phyloP scores from a whole-genome alignment of 1,284 basidiomycete genomes.

The Tylopilus sp. region DNA sequence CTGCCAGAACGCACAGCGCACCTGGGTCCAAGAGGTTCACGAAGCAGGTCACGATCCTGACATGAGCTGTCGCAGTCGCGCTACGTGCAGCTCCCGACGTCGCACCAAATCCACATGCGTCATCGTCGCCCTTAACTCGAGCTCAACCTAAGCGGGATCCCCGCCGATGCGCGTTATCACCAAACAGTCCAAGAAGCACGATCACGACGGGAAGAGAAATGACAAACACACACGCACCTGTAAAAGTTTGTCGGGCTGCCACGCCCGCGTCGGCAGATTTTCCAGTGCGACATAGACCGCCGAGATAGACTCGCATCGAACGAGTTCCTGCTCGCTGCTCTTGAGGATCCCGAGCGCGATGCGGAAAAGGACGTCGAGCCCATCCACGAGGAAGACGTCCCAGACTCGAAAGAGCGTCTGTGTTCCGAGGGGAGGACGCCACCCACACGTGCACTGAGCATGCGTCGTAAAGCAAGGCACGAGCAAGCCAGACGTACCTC shows the following conservation, averaged over 20 bases:
- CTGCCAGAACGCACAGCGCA: not conserved
- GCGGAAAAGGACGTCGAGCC: conserved; percentile 89
- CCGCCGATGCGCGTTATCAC: not conserved
- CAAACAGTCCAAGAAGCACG: too few species aligned
- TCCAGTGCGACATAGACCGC: conserved; percentile 85
- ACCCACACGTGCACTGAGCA: too few species aligned
- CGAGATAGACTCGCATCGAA: conserved; percentile 78
- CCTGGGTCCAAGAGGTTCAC: too few species aligned
- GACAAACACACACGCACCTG: conserved; percentile 47
- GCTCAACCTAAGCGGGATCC: conserved; percentile 58
- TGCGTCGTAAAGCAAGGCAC: not conserved
- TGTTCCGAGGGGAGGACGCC: not conserved
- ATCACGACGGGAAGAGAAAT: too few species aligned
- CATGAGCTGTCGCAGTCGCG: conserved; percentile 44
- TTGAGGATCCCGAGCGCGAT: conserved; percentile 85
- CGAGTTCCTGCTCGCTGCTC: conserved; percentile 77
- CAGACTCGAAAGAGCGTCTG: conserved; percentile 87
- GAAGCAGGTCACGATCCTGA: conserved; percentile 14
- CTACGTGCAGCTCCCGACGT: conserved; percentile 59
- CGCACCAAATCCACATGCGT: conserved; percentile 66
- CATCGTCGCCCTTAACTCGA: conserved; percentile 65
- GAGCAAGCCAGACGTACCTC: conserved; percentile 52
- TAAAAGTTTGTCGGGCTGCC: conserved; percentile 87
- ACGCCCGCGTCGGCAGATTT: conserved; percentile 85
- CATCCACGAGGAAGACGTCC: conserved; percentile 96